These are phyloP conservation scores for Trichoderma sp. DNA, from an alignment of 2,329 filamentous ascomycete species.

Conservation along the genomic window DNA sequence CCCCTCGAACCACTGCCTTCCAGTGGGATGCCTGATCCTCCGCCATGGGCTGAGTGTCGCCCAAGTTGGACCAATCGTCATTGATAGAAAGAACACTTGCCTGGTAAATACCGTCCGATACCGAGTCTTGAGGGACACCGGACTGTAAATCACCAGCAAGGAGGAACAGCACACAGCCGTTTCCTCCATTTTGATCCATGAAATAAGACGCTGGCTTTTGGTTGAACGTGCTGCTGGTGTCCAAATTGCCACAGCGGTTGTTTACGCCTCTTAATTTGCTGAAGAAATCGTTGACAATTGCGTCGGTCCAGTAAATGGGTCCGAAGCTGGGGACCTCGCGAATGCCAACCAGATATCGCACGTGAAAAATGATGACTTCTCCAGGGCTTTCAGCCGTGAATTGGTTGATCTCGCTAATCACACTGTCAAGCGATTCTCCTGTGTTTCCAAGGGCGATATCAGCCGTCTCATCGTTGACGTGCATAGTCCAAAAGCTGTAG, in stretches of 20 bases:
- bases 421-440: slow-evolving; percentile 49
- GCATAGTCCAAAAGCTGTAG: slow-evolving; percentile 47
- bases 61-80: slow-evolving; percentile 41
- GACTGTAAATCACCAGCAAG: slow-evolving; percentile 35
- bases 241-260: slow-evolving; percentile 44
- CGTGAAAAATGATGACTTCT: slow-evolving; percentile 52
- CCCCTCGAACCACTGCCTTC: slow-evolving; percentile 33
- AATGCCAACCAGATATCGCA: slow-evolving; percentile 49
- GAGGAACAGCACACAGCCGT: slow-evolving; percentile 42
- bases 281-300: slow-evolving; percentile 50
- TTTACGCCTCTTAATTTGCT: slow-evolving; percentile 46
- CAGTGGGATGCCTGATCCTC: slow-evolving; percentile 34
- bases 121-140: slow-evolving; percentile 33
- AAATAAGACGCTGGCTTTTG: slow-evolving; percentile 37
- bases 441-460: slow-evolving; percentile 49
- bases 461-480: slow-evolving; percentile 44
- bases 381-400: slow-evolving; percentile 49
- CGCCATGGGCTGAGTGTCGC: slow-evolving; percentile 35
- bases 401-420: slow-evolving; percentile 49
- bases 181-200: slow-evolving; percentile 41
- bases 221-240: slow-evolving; percentile 34
- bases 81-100: slow-evolving; percentile 33
- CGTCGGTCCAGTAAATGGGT: slow-evolving; percentile 42
- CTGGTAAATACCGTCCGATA: slow-evolving; percentile 40
- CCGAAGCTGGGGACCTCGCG: slow-evolving; percentile 40